Conservation (phyloP, 169 alveolate genomes). For the Sarcocystis neurona region DNA sequence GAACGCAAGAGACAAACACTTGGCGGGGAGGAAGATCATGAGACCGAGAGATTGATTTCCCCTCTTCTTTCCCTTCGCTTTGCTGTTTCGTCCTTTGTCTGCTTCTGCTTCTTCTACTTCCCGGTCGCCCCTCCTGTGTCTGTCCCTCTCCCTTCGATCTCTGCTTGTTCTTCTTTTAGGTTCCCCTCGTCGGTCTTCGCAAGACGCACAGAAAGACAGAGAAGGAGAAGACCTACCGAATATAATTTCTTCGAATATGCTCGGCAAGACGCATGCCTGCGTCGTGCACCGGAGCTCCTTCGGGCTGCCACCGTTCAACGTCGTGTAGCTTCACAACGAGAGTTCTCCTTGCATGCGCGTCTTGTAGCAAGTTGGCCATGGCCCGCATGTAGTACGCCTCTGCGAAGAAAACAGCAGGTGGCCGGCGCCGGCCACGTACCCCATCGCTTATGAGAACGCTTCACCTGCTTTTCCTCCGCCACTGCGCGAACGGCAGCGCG, state of each 20-base stretch:
- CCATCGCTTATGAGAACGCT: not conserved
- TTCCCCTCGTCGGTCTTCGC: too few relatives aligned
- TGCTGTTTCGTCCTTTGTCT: too few relatives aligned
- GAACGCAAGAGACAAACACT: too few relatives aligned
- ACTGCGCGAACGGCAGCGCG: not conserved
- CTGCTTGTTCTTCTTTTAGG: too few relatives aligned
- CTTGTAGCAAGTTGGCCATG: constrained; percentile 18
- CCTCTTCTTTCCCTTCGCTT: too few relatives aligned
- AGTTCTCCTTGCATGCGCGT: not conserved
- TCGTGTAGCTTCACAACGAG: constrained; percentile 9
- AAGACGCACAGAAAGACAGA: too few relatives aligned
- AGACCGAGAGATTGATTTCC: too few relatives aligned
- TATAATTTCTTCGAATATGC: constrained; percentile 50
- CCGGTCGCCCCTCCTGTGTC: too few relatives aligned
- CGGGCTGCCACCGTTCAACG: constrained; percentile 49
- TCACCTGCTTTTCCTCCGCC: not conserved
- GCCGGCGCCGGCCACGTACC: too few relatives aligned
- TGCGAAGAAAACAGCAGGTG: not conserved
- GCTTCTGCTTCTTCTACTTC: too few relatives aligned
- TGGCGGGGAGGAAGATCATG: too few relatives aligned
- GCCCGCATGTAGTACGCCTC: constrained; percentile 55
- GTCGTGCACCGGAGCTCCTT: constrained; percentile 61
- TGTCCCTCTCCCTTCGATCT: too few relatives aligned
- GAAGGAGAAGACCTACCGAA: constrained; percentile 39
- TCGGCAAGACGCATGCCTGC: constrained; percentile 59